phyloP scores from a whole-genome alignment of 306 rosid species.

The Inga oerstediana region DNA sequence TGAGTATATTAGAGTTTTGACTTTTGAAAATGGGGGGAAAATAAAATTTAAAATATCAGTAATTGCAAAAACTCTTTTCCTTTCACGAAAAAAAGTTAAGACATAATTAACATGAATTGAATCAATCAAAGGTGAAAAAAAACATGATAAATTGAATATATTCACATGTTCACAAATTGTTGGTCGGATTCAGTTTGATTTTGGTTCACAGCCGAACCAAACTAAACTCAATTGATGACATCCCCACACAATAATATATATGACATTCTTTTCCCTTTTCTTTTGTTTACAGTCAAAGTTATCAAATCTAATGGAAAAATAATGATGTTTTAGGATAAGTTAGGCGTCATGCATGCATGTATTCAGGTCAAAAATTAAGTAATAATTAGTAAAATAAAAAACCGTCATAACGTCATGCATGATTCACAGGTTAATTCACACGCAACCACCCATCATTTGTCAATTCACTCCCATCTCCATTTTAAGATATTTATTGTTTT shows the following conservation, averaged over 20 bases:
- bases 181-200: not conserved
- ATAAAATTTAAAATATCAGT: no score
- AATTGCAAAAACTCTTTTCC: no score
- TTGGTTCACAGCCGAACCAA: not conserved
- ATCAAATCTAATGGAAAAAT: not conserved
- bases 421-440: not conserved
- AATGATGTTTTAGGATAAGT: not conserved
- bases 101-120: not conserved
- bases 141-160: not conserved
- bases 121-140: not conserved
- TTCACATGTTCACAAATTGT: not conserved
- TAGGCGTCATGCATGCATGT: not conserved
- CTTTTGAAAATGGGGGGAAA: no score
- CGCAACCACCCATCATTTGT: not conserved
- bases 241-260: not conserved
- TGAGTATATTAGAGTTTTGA: no score
- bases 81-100: no score
- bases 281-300: not conserved
- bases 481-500: not conserved
- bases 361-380: not conserved
- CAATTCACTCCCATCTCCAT: not conserved
- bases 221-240: not conserved
- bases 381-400: not conserved
- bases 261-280: not conserved
- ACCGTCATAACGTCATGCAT: not conserved